phyloP scores from a whole-genome alignment of 805 yeast genomes.

The Saccharomyces cerevisiae region DNA sequence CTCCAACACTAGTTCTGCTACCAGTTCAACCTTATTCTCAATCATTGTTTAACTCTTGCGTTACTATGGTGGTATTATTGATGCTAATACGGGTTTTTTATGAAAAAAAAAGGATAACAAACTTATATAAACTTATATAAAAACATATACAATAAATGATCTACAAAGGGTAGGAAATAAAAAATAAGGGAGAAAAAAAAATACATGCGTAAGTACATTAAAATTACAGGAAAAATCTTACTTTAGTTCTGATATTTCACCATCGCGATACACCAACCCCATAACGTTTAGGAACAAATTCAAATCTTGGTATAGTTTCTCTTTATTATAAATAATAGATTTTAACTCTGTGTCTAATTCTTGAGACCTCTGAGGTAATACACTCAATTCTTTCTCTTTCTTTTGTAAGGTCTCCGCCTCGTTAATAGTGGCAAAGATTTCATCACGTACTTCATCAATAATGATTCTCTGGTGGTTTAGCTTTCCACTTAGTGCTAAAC shows the following conservation, averaged over 20 bases:
- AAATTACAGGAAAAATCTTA: conserved; percentile 8
- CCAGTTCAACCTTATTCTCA: conserved; percentile 7
- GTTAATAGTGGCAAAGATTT: conserved; percentile 80
- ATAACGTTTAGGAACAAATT: conserved; percentile 90
- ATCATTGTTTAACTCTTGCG: background rate
- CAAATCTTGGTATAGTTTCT: conserved; percentile 64
- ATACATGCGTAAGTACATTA: background rate
- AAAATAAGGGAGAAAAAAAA: background rate
- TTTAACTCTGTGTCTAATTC: conserved; percentile 35
- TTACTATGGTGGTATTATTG: background rate
- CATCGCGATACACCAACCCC: conserved; percentile 90
- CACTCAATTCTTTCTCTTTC: conserved; percentile 10
- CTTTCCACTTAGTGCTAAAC: conserved; percentile 84
- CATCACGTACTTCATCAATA: conserved; percentile 89
- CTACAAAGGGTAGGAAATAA: background rate
- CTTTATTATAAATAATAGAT: conserved; percentile 35
- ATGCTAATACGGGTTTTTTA: background rate
- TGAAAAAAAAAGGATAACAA: background rate
- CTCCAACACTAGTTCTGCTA: conserved; percentile 3
- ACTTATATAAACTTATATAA: background rate
- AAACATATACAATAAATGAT: background rate
- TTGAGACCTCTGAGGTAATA: background rate
- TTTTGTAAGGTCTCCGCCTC: conserved; percentile 50
- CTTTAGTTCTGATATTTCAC: conserved; percentile 73
- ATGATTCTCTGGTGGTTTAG: conserved; percentile 85